phyloP scores from a whole-genome alignment of 805 yeast genomes.

The Tetrapisispora iriomotensis region DNA sequence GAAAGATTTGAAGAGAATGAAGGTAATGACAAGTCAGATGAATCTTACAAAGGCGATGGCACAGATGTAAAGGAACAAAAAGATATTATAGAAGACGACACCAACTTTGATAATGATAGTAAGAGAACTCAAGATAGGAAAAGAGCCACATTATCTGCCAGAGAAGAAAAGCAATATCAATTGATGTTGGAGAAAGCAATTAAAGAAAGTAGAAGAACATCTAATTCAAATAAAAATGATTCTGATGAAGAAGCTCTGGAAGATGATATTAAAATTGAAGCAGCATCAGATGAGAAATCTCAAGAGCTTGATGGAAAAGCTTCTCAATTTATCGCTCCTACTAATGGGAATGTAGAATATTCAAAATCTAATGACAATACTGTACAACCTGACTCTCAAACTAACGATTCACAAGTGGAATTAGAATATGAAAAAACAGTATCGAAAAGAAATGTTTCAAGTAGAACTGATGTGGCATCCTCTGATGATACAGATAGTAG shows the following conservation, averaged over 20 bases:
- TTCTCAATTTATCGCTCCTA: no score
- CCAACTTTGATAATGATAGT: conserved; percentile 3
- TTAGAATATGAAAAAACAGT: neutral
- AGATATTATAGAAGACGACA: conserved; percentile 6
- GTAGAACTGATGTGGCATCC: neutral
- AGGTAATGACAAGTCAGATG: neutral
- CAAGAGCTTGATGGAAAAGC: neutral
- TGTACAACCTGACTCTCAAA: no score
- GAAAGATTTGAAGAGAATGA: neutral
- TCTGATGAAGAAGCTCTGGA: neutral
- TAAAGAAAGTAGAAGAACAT: conserved; percentile 33
- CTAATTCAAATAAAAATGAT: conserved; percentile 14
- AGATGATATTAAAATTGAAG: neutral
- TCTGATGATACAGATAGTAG: conserved; percentile 1
- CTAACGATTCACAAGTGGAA: neutral
- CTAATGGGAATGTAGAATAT: no score
- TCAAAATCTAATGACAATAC: neutral
- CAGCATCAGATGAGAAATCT: neutral
- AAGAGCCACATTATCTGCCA: conserved; percentile 31
- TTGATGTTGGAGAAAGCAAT: conserved; percentile 34
- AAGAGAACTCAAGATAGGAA: conserved; percentile 26
- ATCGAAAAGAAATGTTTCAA: neutral
- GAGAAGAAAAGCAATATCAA: conserved; percentile 38
- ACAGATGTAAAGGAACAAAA: conserved; percentile 2
- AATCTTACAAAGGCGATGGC: neutral